Base-by-base conservation (phyloP, 495 filamentous ascomycete species). In the Penicillium canariense region DNA sequence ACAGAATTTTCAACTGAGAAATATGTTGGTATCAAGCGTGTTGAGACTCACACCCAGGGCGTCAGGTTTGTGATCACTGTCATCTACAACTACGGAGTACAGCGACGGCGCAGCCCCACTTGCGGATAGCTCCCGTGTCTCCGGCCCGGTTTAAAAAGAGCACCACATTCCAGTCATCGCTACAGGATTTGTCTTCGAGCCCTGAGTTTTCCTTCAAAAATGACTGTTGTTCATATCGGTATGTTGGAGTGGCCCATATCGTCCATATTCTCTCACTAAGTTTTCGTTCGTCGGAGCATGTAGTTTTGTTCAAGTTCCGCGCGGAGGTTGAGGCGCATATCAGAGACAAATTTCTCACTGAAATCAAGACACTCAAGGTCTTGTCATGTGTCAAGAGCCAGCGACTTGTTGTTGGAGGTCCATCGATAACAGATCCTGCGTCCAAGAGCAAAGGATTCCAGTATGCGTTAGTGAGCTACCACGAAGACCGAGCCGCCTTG, bases 401-500 rank as follows among this genome's bases (percentile, higher is more conserved):
- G 23, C 65, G 70, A 5, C 70, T 78, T 6, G 59, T 78, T 22
- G 74, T 78, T 11, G 75, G 76, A 11, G 72, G 75, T 14, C 77
- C 74, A 0, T 75, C 74, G 1, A 66, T 78, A 10, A 78, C 77
- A 3, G 65, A 70, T 15, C 77, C 75, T 7, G 67, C 68, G 11
- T 74, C 73, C 30, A 69, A 72, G 27, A 77, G 75, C 61, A 74
- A 80, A 55, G 73, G 74, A 1, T 80, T 74, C 36, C 68, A 80
- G 40, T 73, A 68, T 57, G 70, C 69, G 11, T 65, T 78, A 5
- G 43, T 80, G 35, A 78, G 77, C 61, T 76, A 73, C 38, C 77
- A 80, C 40, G 63, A 74, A 42, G 57, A 77, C 26, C 61, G 52
- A 23, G 65, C 60, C 10, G 76, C 73, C 0, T 46, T 80, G 54